Conservation (phyloP, 2,329 filamentous ascomycete genomes). For the Colletotrichum higginsianum region DNA sequence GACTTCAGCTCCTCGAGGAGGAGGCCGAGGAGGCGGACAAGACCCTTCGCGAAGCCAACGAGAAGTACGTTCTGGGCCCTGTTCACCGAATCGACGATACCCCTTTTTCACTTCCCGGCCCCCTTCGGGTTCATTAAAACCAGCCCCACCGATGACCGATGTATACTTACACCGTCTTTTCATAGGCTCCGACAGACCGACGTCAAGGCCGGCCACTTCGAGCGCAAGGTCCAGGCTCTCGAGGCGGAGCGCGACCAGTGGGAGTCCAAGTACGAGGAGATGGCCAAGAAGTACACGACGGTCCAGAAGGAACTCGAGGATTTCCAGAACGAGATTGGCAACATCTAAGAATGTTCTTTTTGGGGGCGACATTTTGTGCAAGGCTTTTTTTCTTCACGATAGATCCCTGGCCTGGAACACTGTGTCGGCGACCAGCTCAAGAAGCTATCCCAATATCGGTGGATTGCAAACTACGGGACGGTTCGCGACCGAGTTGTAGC, state of each 20-base stretch:
- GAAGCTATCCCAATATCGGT: constrained; percentile 36
- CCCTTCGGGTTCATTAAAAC: constrained; percentile 34
- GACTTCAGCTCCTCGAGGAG: constrained; percentile 96
- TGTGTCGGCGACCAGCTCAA: constrained; percentile 36
- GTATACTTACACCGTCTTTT: constrained; percentile 42
- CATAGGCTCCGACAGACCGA: constrained; percentile 96
- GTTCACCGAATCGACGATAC: constrained; percentile 32
- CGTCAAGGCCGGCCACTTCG: constrained; percentile 98
- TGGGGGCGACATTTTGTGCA: constrained; percentile 37
- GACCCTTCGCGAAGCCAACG: constrained; percentile 96
- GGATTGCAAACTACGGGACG: constrained; percentile 38
- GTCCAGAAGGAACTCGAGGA: constrained; percentile 93
- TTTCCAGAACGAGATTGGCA: constrained; percentile 92
- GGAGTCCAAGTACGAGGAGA: constrained; percentile 98
- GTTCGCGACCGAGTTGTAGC: constrained; percentile 37
- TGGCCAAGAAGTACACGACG: constrained; percentile 87
- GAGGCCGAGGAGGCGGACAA: constrained; percentile 97
- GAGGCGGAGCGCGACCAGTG: constrained; percentile 93
- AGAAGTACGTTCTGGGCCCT: constrained; percentile 81
- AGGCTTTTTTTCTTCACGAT: constrained; percentile 31
- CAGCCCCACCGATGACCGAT: constrained; percentile 33
- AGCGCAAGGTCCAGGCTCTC: constrained; percentile 98
- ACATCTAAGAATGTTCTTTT: constrained; percentile 75
- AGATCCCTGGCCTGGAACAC: constrained; percentile 36
- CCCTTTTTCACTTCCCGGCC: constrained; percentile 15